phyloP scores from a whole-genome alignment of 1,284 basidiomycete species.

The Ganoderma meredithae region DNA sequence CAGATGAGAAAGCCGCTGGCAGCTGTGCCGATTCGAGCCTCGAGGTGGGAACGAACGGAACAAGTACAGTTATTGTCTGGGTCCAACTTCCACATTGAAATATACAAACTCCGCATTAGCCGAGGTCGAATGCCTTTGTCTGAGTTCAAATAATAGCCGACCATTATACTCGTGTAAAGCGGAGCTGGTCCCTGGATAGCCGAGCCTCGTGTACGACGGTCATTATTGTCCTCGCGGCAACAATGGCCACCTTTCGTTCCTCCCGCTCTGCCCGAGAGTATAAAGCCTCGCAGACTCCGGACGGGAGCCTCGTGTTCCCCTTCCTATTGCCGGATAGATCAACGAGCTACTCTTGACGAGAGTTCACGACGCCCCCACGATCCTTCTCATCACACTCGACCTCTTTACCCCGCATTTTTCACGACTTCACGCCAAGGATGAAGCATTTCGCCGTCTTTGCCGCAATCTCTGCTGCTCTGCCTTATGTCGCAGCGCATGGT shows the following conservation, averaged over 20 bases:
- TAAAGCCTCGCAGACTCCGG: conserved; percentile 9
- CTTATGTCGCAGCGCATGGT: conserved; percentile 33
- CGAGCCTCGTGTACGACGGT: conserved; percentile 4
- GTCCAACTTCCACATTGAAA: not conserved
- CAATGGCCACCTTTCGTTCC: conserved; percentile 9
- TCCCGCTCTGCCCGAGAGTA: conserved; percentile 4
- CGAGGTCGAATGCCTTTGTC: not conserved
- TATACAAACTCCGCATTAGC: conserved; percentile 6
- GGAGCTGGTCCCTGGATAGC: not conserved
- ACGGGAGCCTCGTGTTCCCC: conserved; percentile 10
- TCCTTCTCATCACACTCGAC: conserved; percentile 13
- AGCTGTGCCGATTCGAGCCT: not conserved
- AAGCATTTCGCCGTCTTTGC: conserved; percentile 31
- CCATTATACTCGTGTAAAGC: not conserved
- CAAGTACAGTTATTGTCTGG: not conserved
- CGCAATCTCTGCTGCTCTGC: conserved; percentile 25
- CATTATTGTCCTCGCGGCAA: conserved; percentile 2
- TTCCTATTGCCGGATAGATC: conserved; percentile 14
- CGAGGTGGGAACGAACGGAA: not conserved
- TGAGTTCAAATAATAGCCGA: not conserved
- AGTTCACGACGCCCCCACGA: conserved; percentile 22
- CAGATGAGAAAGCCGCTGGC: not conserved
- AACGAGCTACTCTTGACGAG: conserved; percentile 33
- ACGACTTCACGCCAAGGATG: conserved; percentile 24
- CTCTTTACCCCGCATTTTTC: not conserved